Evolutionary conservation across 306 rosid species (phyloP).

Genomic region (Vigna trinervia): DNA sequence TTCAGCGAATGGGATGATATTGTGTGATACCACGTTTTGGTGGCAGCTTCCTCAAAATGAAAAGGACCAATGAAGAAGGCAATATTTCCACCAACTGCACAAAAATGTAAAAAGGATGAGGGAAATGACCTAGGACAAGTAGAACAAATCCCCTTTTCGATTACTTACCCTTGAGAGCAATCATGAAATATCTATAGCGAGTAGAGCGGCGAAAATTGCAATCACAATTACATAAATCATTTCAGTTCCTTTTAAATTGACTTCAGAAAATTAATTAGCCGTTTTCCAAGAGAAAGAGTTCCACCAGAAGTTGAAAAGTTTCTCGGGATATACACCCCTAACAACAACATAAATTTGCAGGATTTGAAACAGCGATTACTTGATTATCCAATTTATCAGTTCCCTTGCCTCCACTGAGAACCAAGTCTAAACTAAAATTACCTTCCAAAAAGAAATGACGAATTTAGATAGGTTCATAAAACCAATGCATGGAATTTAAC

Average conservation of each 20-base stretch:
- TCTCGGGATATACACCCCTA: not conserved
- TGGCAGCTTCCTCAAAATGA: constrained; percentile 65
- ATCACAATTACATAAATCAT: not conserved
- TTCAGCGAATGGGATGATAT: constrained; percentile 63
- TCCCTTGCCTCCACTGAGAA: constrained; percentile 16
- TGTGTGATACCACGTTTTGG: constrained; percentile 64
- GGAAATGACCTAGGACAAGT: not conserved
- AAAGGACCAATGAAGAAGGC: constrained; percentile 63
- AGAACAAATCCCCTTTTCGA: constrained; percentile 27
- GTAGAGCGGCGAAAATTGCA: not conserved
- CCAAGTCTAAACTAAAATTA: constrained; percentile 23
- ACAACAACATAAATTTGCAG: constrained; percentile 26
- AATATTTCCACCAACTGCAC: constrained; percentile 64
- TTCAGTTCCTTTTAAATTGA: constrained; percentile 30
- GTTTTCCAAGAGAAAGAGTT: constrained; percentile 17
- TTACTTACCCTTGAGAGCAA: constrained; percentile 19
- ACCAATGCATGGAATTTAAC: constrained; percentile 17
- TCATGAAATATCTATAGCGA: not conserved
- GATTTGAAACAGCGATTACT: constrained; percentile 26
- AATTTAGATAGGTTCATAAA: constrained; percentile 24
- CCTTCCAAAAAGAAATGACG: constrained; percentile 5
- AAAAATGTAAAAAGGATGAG: constrained; percentile 21
- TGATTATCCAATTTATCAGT: constrained; percentile 29
- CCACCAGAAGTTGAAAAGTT: not conserved
- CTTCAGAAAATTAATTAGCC: constrained; percentile 10